phyloP scores from a whole-genome alignment of 2,329 filamentous ascomycete genomes.

The Cercospora citrullina region DNA sequence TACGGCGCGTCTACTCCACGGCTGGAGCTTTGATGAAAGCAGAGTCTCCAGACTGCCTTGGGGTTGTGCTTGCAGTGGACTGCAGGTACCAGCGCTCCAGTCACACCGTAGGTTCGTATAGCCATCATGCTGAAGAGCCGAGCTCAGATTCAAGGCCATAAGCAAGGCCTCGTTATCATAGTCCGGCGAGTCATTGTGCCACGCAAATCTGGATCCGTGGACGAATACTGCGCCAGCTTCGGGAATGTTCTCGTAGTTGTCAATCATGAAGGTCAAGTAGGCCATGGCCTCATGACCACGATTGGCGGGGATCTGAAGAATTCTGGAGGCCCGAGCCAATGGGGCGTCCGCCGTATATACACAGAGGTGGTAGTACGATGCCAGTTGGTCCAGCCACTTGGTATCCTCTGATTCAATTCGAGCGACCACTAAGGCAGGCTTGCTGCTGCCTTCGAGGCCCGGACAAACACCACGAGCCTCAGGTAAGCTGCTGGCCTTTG shows the following conservation, averaged over 20 bases:
- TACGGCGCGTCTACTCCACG: conserved; percentile 42
- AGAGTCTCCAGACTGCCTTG: conserved; percentile 45
- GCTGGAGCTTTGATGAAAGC: conserved; percentile 42
- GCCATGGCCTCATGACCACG: conserved; percentile 63
- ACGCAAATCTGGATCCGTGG: conserved; percentile 57
- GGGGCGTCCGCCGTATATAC: conserved; percentile 46
- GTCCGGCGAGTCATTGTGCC: conserved; percentile 54
- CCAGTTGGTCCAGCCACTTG: conserved; percentile 46
- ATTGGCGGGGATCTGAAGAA: conserved; percentile 50
- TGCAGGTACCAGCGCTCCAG: conserved; percentile 49
- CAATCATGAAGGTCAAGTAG: conserved; percentile 61
- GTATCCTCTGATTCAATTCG: conserved; percentile 42
- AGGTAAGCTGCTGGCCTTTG: conserved; percentile 38
- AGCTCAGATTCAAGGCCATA: conserved; percentile 40
- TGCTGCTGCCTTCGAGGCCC: conserved; percentile 41
- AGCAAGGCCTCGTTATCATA: conserved; percentile 51
- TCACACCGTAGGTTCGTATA: conserved; percentile 55
- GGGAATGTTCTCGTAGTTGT: conserved; percentile 59
- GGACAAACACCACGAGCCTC: conserved; percentile 47
- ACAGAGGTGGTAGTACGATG: conserved; percentile 48
- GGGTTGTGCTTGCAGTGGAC: conserved; percentile 40
- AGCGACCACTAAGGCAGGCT: conserved; percentile 50
- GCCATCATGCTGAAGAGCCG: conserved; percentile 43
- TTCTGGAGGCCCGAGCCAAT: conserved; percentile 31
- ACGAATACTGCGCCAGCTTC: conserved; percentile 59